A percentile compares a stretch with the other conserved stretches of the same genome.
Conservation (phyloP, 148 eudicot genomes). For the Rhododendron vialii region DNA sequence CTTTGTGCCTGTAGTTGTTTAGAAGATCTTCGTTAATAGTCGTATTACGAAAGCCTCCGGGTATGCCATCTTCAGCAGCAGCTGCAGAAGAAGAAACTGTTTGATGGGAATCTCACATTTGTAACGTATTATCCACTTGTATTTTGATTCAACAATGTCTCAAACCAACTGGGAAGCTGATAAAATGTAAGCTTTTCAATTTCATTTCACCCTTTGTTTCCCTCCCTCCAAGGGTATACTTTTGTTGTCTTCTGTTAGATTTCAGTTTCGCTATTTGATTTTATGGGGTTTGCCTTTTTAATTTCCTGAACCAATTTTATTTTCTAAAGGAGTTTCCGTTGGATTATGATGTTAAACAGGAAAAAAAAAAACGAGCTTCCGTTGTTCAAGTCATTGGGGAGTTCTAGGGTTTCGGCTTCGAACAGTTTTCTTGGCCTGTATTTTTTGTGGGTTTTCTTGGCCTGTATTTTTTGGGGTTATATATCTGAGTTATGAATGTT, state of each 20-base stretch:
- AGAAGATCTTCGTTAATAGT: neutral
- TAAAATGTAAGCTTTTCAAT: conserved; percentile 59
- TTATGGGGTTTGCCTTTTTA: neutral
- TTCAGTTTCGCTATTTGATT: conserved; percentile 10
- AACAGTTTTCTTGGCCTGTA: neutral
- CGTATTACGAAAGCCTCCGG: neutral
- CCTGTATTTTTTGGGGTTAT: conserved; percentile 1
- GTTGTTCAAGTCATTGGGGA: neutral
- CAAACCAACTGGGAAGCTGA: conserved; percentile 96
- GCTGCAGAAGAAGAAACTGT: neutral
- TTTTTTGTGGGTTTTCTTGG: neutral
- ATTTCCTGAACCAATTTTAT: neutral
- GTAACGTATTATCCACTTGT: neutral
- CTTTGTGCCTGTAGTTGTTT: neutral
- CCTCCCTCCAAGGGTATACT: neutral
- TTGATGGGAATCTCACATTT: neutral
- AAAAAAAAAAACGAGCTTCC: neutral
- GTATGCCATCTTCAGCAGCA: conserved; percentile 7
- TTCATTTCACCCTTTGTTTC: neutral
- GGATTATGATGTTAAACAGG: neutral
- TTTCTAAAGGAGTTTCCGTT: neutral
- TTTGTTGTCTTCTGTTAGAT: conserved; percentile 19
- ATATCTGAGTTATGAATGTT: neutral
- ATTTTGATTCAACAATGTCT: conserved; percentile 37
- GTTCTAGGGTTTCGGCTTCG: conserved; percentile 16